Conservation (phyloP, 2,329 filamentous ascomycete genomes). For the Penicillium brevicompactum region DNA sequence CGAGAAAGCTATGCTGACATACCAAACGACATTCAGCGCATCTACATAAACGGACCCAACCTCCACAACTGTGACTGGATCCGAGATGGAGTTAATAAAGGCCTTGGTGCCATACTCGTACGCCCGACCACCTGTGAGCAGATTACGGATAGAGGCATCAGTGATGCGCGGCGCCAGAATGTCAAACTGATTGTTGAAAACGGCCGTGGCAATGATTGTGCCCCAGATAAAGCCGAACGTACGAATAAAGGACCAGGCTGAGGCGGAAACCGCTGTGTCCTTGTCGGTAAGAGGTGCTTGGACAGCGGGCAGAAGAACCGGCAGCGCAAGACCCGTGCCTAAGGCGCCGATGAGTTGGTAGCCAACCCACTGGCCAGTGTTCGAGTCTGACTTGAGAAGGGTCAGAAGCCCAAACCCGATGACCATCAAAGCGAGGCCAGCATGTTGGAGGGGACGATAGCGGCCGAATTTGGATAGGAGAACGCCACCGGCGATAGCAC, state of each 20-base stretch:
- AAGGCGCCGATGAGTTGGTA: conserved; percentile 26
- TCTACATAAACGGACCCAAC: neutral
- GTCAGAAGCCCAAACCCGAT: conserved; percentile 29
- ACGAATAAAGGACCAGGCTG: conserved; percentile 29
- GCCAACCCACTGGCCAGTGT: conserved; percentile 22
- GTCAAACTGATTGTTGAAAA: conserved; percentile 35
- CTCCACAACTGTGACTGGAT: neutral
- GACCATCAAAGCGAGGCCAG: conserved; percentile 25
- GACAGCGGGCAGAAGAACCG: conserved; percentile 23
- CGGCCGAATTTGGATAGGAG: conserved; percentile 27
- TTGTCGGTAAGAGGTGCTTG: conserved; percentile 23
- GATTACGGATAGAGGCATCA: neutral
- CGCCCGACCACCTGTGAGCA: neutral
- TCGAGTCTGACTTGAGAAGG: conserved; percentile 24
- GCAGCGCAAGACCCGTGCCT: conserved; percentile 14
- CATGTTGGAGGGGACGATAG: conserved; percentile 30
- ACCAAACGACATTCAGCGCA: neutral
- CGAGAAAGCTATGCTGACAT: neutral
- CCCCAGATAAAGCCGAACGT: conserved; percentile 34
- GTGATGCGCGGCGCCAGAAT: neutral
- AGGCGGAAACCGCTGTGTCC: conserved; percentile 23
- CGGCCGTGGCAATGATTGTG: conserved; percentile 24
- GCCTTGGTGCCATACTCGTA: neutral
- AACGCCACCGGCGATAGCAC: conserved; percentile 22
- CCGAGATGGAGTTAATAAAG: neutral